A percentile compares a stretch with the other conserved stretches of the same genome.
These are phyloP conservation scores for Cladophialophora carrionii DNA, from an alignment of 2,329 filamentous ascomycete species.

Conservation along the genomic window DNA sequence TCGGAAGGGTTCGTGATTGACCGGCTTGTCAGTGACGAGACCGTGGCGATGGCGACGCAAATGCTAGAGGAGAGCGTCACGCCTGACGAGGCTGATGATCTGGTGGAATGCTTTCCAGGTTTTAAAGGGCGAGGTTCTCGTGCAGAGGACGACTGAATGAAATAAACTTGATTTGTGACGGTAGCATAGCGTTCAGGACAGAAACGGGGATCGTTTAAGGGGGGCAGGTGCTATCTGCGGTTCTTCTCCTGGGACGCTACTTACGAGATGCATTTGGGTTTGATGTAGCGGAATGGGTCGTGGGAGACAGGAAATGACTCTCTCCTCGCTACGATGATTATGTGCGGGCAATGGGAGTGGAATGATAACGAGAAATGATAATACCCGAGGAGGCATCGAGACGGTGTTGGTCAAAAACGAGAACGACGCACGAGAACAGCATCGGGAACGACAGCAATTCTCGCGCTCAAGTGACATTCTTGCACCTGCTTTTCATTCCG, in stretches of 20 bases:
- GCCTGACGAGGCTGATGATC: slow-evolving; percentile 72
- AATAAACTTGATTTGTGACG: not conserved
- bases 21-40: slow-evolving; percentile 73
- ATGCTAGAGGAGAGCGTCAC: slow-evolving; percentile 80
- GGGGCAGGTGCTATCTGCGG: too few relatives aligned
- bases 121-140: slow-evolving; percentile 35
- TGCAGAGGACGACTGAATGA: slow-evolving; percentile 5
- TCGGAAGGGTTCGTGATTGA: slow-evolving; percentile 79
- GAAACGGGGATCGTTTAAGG: too few relatives aligned
- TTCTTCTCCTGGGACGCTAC: not conserved
- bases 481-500: too few relatives aligned
- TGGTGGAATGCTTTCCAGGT: slow-evolving; percentile 53
- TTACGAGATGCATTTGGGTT: not conserved
- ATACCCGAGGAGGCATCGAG: not conserved
- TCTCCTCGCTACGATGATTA: not conserved
- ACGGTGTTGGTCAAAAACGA: too few relatives aligned
- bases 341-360: not conserved
- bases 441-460: too few relatives aligned
- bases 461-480: too few relatives aligned
- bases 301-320: not conserved
- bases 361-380: not conserved
- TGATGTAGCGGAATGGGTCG: not conserved
- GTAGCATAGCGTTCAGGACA: not conserved
- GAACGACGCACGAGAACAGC: too few relatives aligned
- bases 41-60: slow-evolving; percentile 77